phyloP scores from a whole-genome alignment of 2,329 filamentous ascomycete genomes.

The Pseudocercospora crystallina region DNA sequence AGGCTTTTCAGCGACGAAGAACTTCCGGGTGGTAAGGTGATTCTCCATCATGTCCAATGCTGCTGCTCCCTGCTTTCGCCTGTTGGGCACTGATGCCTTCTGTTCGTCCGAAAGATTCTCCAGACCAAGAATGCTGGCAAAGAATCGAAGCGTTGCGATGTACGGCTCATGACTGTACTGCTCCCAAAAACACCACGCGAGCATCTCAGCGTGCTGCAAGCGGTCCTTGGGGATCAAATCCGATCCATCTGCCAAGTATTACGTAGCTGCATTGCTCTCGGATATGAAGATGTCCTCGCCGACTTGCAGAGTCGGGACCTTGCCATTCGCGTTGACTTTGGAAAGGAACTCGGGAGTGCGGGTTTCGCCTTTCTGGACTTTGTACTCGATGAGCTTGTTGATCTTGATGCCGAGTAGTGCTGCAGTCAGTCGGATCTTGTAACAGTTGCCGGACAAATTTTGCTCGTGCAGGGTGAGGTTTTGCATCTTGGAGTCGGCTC shows the following conservation, averaged over 20 bases:
- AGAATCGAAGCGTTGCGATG: slow-evolving; percentile 9
- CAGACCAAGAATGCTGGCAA: not conserved
- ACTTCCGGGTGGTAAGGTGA: slow-evolving; percentile 1
- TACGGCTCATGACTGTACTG: slow-evolving; percentile 17
- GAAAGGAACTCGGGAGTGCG: slow-evolving; percentile 12
- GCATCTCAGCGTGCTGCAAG: slow-evolving; percentile 15
- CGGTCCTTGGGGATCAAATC: slow-evolving; percentile 14
- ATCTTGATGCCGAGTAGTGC: slow-evolving; percentile 8
- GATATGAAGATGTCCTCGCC: slow-evolving; percentile 12
- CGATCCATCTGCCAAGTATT: slow-evolving; percentile 16
- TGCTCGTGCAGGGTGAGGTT: slow-evolving; percentile 15
- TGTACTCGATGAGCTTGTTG: slow-evolving; percentile 10
- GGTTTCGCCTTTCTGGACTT: slow-evolving; percentile 13
- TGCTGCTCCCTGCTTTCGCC: slow-evolving; percentile 1
- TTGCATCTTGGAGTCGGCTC: slow-evolving; percentile 1
- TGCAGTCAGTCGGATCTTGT: slow-evolving; percentile 18
- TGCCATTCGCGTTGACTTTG: slow-evolving; percentile 16
- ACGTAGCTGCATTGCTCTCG: slow-evolving; percentile 19
- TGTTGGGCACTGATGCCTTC: not conserved
- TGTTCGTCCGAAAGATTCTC: slow-evolving; percentile 7
- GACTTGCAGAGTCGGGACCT: slow-evolving; percentile 19
- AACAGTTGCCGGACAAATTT: slow-evolving; percentile 17
- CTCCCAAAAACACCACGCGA: slow-evolving; percentile 22
- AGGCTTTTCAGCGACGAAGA: slow-evolving; percentile 5
- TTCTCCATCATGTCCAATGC: slow-evolving; percentile 10